Percentiles rank a stretch among this genome's conserved stretches.
phyloP scores from a whole-genome alignment of 2,329 filamentous ascomycete species.

The Colletotrichum sp. region DNA sequence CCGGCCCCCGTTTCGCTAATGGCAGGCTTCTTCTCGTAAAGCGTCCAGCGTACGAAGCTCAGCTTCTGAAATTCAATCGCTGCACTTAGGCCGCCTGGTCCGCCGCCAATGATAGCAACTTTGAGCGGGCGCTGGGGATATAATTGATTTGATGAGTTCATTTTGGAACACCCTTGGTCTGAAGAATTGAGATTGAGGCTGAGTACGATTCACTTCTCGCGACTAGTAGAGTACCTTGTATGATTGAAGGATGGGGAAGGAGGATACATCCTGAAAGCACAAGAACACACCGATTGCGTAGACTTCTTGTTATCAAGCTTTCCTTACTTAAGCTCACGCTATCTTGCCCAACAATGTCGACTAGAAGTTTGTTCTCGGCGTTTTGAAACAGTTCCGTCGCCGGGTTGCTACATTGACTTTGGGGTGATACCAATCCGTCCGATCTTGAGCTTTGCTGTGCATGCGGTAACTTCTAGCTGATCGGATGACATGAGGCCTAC shows the following conservation, averaged over 20 bases:
- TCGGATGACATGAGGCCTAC: neutral
- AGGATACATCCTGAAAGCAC: accelerated
- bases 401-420: neutral
- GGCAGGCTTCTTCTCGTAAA: neutral
- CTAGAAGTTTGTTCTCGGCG: neutral
- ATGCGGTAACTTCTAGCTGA: neutral
- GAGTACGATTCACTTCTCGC: neutral
- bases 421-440: neutral
- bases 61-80: neutral
- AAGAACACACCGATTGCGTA: neutral
- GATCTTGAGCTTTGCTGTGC: neutral
- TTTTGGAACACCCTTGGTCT: neutral
- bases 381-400: neutral
- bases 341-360: neutral
- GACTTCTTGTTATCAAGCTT: neutral
- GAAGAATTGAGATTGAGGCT: neutral
- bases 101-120: neutral
- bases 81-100: neutral
- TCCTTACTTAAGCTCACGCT: neutral
- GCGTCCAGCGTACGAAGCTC: neutral
- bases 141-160: neutral
- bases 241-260: neutral
- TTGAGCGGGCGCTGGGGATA: neutral
- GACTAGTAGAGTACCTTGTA: no score
- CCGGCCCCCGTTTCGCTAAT: neutral